Base-by-base conservation (phyloP, 2,329 filamentous ascomycete genomes). In the Pseudogymnoascus destructans region DNA sequence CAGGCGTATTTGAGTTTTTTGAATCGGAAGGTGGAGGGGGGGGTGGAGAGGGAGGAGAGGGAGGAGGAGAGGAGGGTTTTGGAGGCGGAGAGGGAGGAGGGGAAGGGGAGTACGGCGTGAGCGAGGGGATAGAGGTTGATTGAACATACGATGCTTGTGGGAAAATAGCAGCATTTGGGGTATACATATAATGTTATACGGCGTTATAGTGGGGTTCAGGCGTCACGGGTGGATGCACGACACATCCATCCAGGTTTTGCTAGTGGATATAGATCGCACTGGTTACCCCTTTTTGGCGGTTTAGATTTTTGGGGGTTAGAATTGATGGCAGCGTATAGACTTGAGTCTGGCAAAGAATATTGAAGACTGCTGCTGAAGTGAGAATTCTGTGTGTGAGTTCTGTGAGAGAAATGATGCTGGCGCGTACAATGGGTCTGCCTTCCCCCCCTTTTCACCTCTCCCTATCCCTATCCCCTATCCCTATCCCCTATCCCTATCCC, bases 1-100 rank as follows among this genome's bases (percentile, higher is more conserved):
- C 91, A 95, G 78, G 90, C 89, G 0, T 96, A 95, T 75, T 68
- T 96, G 65, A 88, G 84, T 64, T 87, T 83, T 70, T 71, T 95
- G 66, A 95, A 95, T 66, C 79, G 85, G 66, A 75, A 75, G 61
- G 88, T 87, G 1, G 88, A 89, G 69, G 74, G 75, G 55, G 74
- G 77, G 64, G 73, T 67, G 61, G 68, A 66, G 36, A 66, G 61
- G 30, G 55, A 35, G 30, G 40, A 57, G 33, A 27, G 23, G 19
- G 57, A 59, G 25, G 32, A 40, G 17, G 30, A 46, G 9, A 11
- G n/a, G 35, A n/a, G 54, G 17, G 15, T 33, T 10, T 36, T 21
- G 32, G 36, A 30, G 27, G 3, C 27, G 8, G 8, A 9, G 27
- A 9, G 59, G 13, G 55, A 63, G 58, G 59, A n/a, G 11, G 8